phyloP scores from a whole-genome alignment of 2,329 filamentous ascomycete species.

The Didymella segeticola region DNA sequence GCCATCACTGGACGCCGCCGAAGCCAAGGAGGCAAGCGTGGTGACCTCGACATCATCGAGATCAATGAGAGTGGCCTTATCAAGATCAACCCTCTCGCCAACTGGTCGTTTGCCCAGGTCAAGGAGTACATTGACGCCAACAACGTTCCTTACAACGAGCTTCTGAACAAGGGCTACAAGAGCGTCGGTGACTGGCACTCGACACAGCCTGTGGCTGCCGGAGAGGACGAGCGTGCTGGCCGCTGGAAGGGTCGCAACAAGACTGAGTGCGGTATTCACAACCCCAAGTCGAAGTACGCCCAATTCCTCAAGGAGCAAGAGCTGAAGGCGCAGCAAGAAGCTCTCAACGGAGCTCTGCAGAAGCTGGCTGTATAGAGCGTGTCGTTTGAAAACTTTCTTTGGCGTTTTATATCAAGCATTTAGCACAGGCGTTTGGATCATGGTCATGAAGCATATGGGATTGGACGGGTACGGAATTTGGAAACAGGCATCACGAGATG shows the following conservation, averaged over 20 bases:
- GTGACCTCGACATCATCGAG: slow-evolving; percentile 89
- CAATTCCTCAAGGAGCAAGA: slow-evolving; percentile 80
- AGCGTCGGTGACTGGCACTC: slow-evolving; percentile 98
- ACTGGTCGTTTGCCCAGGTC: slow-evolving; percentile 92
- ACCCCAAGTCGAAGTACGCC: slow-evolving; percentile 92
- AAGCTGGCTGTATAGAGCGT: slow-evolving; percentile 30
- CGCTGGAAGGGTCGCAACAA: slow-evolving; percentile 96
- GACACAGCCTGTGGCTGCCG: slow-evolving; percentile 84
- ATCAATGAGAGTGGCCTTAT: slow-evolving; percentile 88
- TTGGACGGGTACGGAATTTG: slow-evolving; percentile 8
- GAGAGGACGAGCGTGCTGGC: slow-evolving; percentile 94
- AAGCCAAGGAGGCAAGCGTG: slow-evolving; percentile 91
- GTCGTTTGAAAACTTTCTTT: slow-evolving; percentile 25
- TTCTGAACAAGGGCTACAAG: slow-evolving; percentile 96
- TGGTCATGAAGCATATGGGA: slow-evolving; percentile 19
- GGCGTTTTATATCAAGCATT: slow-evolving; percentile 37
- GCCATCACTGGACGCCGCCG: slow-evolving; percentile 90
- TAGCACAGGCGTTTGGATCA: slow-evolving; percentile 52
- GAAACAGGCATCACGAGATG: slow-evolving; percentile 5
- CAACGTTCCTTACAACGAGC: slow-evolving; percentile 89
- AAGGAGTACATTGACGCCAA: slow-evolving; percentile 85
- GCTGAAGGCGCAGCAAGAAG: slow-evolving; percentile 60
- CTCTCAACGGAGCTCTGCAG: slow-evolving; percentile 41
- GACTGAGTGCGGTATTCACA: slow-evolving; percentile 99
- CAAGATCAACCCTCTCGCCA: slow-evolving; percentile 97